Base-by-base conservation (phyloP, 495 filamentous ascomycete genomes). In the Aspergillus sparsus region DNA sequence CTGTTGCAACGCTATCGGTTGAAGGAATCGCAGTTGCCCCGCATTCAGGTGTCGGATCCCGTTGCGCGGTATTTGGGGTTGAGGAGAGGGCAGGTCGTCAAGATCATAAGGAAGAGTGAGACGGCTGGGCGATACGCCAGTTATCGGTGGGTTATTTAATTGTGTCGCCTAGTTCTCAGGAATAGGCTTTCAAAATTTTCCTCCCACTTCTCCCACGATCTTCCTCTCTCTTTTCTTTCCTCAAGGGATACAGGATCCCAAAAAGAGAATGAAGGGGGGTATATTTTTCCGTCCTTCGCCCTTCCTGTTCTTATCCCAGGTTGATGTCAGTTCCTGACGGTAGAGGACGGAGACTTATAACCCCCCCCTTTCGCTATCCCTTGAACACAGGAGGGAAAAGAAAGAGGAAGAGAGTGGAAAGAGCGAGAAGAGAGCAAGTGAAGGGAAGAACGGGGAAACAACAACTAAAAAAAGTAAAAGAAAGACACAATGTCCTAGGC, bases 21-120 rank as follows among this genome's bases (percentile, higher is more conserved):
- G 68, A 97, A 97, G 86, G 94, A 98, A 82, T 96, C 89, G 36
- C 94, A 98, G 77, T 76, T 98, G 68, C 94, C 94, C 10, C 83
- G 94, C 57, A 98, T 98, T 60, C 87, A 96, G 75, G 79, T 87
- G 53, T 88, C 87, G 47, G 94, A 98, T 77, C 94, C 94, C 12
- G 91, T 98, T 37, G 90, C 94, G 36, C 85, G 88, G 69, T 98
- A 97, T 74, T 75, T 97, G 52, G 94, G 95, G 16, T 79, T 98
- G 74, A 87, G 91, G 77, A 84, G 91, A 67, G 92, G 94, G 3
- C 92, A 98, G 80, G 92, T 98, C 11, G 95, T 98, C 58, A 98
- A 98, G 85, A 98, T 98, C 65, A 95, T 98, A 54, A 80, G 94
- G 52, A 89, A 85, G 58, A 91, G 87, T 81, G 81, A 83, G 67